A percentile compares a stretch with the other conserved stretches of the same genome.
phyloP scores from a whole-genome alignment of 2,329 filamentous ascomycete species.

The Neocatenulostroma microsporum region DNA sequence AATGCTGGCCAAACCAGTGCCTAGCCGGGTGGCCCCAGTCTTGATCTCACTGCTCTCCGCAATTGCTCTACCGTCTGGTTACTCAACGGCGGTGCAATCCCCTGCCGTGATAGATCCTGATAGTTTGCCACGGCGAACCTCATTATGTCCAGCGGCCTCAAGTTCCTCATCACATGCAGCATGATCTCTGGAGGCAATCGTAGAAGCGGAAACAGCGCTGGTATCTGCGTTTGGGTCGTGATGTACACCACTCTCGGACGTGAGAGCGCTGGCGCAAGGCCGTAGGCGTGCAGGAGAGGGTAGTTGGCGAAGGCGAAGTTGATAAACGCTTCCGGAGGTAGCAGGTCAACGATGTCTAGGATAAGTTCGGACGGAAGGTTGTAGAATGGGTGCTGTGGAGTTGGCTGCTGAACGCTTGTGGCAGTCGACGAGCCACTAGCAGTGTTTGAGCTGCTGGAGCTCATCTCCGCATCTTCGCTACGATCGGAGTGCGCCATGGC shows the following conservation, averaged over 20 bases:
- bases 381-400: constrained; percentile 30
- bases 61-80: constrained; percentile 20
- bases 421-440: no score
- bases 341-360: constrained; percentile 36
- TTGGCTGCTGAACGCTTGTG: no score
- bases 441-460: no score
- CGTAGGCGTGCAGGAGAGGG: constrained; percentile 34
- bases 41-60: constrained; percentile 16
- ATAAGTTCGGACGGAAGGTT: constrained; percentile 41
- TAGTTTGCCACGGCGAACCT: constrained; percentile 34
- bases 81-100: constrained; percentile 28
- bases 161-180: constrained; percentile 29
- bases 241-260: constrained; percentile 23
- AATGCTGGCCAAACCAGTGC: no score
- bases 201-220: constrained; percentile 23
- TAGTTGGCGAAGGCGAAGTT: constrained; percentile 42
- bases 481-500: no score
- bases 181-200: constrained; percentile 36
- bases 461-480: no score
- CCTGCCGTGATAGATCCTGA: constrained; percentile 25
- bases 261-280: constrained; percentile 29
- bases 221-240: constrained; percentile 23
- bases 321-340: constrained; percentile 36
- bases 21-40: no score
- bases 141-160: constrained; percentile 31